These are phyloP conservation scores for Pseudoneurospora amorphoporcata DNA, from an alignment of 495 filamentous ascomycete genomes.

Conservation along the genomic window DNA sequence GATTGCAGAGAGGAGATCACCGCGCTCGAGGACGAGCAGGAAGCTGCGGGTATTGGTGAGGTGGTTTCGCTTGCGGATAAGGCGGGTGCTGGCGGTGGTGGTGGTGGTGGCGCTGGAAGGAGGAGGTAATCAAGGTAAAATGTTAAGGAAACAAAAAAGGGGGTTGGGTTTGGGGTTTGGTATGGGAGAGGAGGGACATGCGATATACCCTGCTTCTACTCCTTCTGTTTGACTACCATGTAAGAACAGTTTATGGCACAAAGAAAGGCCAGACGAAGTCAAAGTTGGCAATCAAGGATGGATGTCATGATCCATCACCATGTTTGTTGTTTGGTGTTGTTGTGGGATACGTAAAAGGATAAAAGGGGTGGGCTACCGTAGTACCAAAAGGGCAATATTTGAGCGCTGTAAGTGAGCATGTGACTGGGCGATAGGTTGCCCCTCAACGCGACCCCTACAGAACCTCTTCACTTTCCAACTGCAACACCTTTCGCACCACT, in stretches of 20 bases:
- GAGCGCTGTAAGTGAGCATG: background rate
- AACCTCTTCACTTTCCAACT: background rate
- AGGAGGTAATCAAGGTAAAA: slow-evolving; percentile 15
- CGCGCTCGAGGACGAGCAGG: slow-evolving; percentile 89
- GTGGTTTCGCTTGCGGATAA: slow-evolving; percentile 78
- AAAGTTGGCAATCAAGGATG: background rate
- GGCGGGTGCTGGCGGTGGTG: slow-evolving; percentile 43
- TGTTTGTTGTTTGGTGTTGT: background rate
- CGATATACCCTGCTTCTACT: background rate
- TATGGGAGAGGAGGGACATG: background rate
- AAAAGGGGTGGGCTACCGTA: background rate
- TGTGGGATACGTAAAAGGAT: background rate
- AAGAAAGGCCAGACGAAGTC: background rate
- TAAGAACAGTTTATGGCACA: background rate
- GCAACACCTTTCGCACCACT: background rate
- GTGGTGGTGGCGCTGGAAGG: slow-evolving; percentile 27
- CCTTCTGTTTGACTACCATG: background rate
- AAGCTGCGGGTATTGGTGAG: slow-evolving; percentile 90
- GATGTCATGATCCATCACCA: background rate
- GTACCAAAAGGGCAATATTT: background rate
- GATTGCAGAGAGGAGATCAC: slow-evolving; percentile 92
- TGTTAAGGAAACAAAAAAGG: background rate
- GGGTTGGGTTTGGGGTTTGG: background rate
- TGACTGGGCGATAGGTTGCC: background rate
- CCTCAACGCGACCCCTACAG: background rate